Base-by-base conservation (phyloP, 441 rosid species). In the Dalechampia spathulata region DNA sequence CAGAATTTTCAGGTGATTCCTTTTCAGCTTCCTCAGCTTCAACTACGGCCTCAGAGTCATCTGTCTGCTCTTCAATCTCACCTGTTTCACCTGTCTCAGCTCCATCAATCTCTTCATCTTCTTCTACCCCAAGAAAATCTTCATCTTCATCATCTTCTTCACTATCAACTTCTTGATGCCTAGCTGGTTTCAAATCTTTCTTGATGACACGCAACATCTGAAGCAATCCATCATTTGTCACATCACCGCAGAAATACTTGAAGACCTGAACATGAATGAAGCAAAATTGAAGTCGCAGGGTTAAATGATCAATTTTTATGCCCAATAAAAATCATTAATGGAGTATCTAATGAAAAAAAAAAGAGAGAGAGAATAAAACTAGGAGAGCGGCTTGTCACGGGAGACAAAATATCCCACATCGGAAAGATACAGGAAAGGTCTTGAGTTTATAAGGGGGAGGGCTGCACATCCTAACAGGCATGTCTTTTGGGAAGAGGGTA, bases 171-270 rank as follows among this genome's bases (percentile, higher is more conserved):
- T 65, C 76, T 58, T 50, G 87, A 79, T 73, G 96, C 71, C 99
- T 82, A 63, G 89, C 77, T 12, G 99, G 96, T 72, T 85, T 89
- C 65, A 93, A 66, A 67, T 86, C 97, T 73, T 79, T 93, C 78
- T 85, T 89, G 60, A 93, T 77, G 67, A 93, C 82, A 42, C 86
- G 84, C 66, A 93, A 65, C 97, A 93, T 89, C 57, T 79, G 85
- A 57, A 82, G 73, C 57, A 93, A 72, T 52, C 92, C 96, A 49
- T 83, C 88, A 16, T 63, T 78, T 38, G 92, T 86, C 54, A 89
- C 82, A 54, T 93, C 81, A 38, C 68, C 60, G 67, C 92, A 85
- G 75, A 93, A 87, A 76, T 69, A 66, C 73, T 79, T 93, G 73
- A 93, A 93, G 71, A 87, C 95, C 97, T 93, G 72, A 66, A 55